Conservation (phyloP, 306 rosid species). For the Citrullus colocynthis region DNA sequence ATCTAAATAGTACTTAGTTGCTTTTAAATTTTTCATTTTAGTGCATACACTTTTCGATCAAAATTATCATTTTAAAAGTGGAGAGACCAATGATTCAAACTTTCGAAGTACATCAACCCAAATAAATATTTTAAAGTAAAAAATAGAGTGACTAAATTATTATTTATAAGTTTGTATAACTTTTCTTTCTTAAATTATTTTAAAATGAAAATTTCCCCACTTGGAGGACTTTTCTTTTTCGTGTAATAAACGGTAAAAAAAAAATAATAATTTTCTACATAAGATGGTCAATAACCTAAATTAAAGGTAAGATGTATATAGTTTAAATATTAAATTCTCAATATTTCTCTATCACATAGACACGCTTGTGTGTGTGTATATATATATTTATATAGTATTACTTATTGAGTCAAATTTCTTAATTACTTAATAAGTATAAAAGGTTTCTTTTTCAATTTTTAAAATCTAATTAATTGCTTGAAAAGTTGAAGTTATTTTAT, state of each 20-base stretch:
- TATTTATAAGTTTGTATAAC: no score
- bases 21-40: no score
- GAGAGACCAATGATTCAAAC: no score
- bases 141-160: no score
- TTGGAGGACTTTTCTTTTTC: not conserved
- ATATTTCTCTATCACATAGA: not conserved
- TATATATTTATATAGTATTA: not conserved
- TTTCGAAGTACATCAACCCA: no score
- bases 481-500: not conserved
- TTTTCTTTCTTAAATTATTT: not conserved
- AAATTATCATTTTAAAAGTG: no score
- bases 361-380: not conserved
- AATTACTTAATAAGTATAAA: not conserved
- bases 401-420: not conserved
- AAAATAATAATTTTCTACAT: not conserved
- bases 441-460: not conserved
- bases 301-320: not conserved
- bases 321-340: not conserved
- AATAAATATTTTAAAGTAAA: no score
- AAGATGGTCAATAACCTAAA: not conserved
- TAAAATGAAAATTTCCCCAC: not conserved
- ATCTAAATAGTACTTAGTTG: no score
- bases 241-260: not conserved
- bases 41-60: no score
- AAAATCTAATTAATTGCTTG: not conserved